Evolutionary conservation across 495 filamentous ascomycete species (phyloP), one percentile per base, ranked within the genome.

Genomic region (Hypoxylon rickii): DNA sequence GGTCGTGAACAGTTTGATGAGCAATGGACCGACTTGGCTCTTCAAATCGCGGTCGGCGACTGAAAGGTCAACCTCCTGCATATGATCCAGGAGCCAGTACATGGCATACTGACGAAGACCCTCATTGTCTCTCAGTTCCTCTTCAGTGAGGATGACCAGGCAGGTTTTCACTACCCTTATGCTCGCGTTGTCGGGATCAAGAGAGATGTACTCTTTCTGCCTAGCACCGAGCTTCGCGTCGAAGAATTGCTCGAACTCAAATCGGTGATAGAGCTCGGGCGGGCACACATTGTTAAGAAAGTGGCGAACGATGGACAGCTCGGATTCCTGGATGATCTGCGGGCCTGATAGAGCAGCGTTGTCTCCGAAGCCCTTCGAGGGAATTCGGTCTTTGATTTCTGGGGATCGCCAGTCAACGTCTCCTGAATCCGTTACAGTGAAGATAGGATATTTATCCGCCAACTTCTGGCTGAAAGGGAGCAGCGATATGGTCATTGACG

Each of bases 181-280:
- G 21, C 71, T 58, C 0, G 49, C 50, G 31, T 67, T 67, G 12
- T 67, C 65, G n/a, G 54, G 57, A 29, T 67, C 65, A 18, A 65
- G 48, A 11, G 51, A 54, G 36, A 67, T 67, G 40, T 61, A 67
- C 18, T 67, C 65, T 33, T 51, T 61, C 2, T 58, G 57, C 8
- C 38, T 50, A 17, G 65, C 61, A 15, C 67, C 67, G 19, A 69
- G 55, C 46, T 70, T 73, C 26, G 61, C 44, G 13, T 64, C 55
- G 43, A 75, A 72, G 24, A 73, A 70, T 3, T 67, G 46, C n/a
- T 73, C 72, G 21, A 75, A 72, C 3, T 68, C 66, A 7, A 75
- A 70, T 16, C 70, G 63, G 6, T 51, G 31, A 38, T 70, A 75
- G 4, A 73, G 43, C 3, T 64, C 63, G 3, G 56, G 51, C 12